phyloP scores from a whole-genome alignment of 768 basidiomycete species.

The Lactarius trivialis region DNA sequence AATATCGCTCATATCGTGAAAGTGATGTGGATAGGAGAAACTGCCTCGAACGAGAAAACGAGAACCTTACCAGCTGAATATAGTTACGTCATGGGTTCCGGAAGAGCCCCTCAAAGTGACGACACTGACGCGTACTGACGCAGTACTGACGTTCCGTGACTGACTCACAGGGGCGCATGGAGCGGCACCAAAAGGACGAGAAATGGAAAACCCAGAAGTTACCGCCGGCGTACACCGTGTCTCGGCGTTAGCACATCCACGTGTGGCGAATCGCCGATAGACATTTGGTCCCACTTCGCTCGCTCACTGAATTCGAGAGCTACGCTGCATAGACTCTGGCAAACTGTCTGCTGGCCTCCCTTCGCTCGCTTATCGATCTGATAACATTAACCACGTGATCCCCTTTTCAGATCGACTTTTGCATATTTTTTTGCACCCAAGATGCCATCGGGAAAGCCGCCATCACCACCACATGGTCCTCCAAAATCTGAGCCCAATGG shows the following conservation, averaged over 20 bases:
- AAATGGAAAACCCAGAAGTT: neutral
- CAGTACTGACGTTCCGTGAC: neutral
- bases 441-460: neutral
- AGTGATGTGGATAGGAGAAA: neutral
- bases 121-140: too few relatives aligned
- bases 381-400: constrained; percentile 2
- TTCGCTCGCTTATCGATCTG: neutral
- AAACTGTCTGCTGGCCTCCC: neutral
- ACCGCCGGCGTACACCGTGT: neutral
- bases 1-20: too few relatives aligned
- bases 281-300: neutral
- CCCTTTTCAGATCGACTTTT: neutral
- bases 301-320: neutral
- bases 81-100: neutral
- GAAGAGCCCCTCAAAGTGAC: neutral
- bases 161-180: neutral
- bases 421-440: neutral
- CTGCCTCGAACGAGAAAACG: too few relatives aligned
- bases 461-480: neutral
- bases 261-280: neutral
- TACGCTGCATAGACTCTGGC: neutral
- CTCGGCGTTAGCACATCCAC: neutral
- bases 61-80: too few relatives aligned
- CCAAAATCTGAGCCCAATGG: constrained; percentile 1
- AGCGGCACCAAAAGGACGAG: neutral